Base-by-base conservation (phyloP, 495 filamentous ascomycete genomes). In the Penicillium pancosmium region DNA sequence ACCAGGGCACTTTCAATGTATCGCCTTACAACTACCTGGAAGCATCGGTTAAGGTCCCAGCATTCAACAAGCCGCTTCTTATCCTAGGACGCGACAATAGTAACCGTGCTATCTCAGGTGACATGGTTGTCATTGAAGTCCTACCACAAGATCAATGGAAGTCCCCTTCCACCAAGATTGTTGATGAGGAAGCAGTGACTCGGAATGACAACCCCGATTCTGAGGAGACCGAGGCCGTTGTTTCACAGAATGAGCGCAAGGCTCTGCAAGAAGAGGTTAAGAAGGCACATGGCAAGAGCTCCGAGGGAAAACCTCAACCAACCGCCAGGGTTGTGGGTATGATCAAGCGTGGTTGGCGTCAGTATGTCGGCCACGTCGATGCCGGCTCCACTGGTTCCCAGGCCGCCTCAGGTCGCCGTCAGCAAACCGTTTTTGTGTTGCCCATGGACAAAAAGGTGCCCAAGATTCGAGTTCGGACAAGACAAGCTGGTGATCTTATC, bases 21-120 rank as follows among this genome's bases (percentile, higher is more conserved):
- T 98, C 94, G 10, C 91, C 91, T 8, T 98, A 98, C 79, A 98
- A 98, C 72, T 98, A 96, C 67, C 78, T 98, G 31, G 95, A 98
- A 70, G 95, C 91, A 9, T 91, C 91, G 11, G 87, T 98, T 49
- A 87, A 91, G 65, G 92, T 96, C 7, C 82, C 92, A 16, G 86
- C 92, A 18, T 98, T 98, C 64, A 91, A 96, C 51, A 93, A 90
- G 62, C 79, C 92, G 8, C 84, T 98, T 34, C 77, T 98, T 13
- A 85, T 98, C 54, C 78, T 97, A 12, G 94, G 94, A n/a, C 82
- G 94, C 50, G 93, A 98, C 63, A 97, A 96, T 73, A 96, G 94
- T 79, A 98, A 98, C 74, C 85, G 94, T 60, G 84, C 93, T 18
- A 88, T 98, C 23, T 87, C 92, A 27, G 94, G 93, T 43, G 95